Percentiles rank a stretch among this genome's conserved stretches.
phyloP scores from a whole-genome alignment of 441 rosid species.

The Gossypium aridum region DNA sequence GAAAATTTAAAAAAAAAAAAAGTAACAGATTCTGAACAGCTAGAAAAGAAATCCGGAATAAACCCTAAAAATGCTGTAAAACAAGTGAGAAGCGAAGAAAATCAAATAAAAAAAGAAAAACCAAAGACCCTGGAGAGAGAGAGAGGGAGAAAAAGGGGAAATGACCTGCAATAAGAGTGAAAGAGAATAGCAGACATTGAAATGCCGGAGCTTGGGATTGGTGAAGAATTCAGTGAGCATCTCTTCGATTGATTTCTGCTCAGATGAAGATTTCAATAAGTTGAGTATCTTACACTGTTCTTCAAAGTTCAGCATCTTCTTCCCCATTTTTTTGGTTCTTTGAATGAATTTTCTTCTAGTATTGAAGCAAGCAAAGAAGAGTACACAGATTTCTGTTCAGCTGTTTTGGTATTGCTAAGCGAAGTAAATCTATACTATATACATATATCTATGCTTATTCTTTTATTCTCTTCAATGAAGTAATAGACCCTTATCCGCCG shows the following conservation, averaged over 20 bases:
- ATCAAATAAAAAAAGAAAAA: not conserved
- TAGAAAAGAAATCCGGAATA: not conserved
- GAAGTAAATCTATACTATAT: no score
- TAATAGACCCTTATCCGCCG: no score
- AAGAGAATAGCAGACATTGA: slow-evolving; percentile 56
- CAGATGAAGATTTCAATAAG: slow-evolving; percentile 54
- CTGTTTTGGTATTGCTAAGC: no score
- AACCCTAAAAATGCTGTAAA: not conserved
- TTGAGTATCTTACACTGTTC: slow-evolving; percentile 14
- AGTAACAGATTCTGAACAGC: not conserved
- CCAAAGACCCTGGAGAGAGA: not conserved
- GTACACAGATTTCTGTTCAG: not conserved
- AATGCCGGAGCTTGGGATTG: slow-evolving; percentile 50
- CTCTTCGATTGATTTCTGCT: slow-evolving; percentile 51
- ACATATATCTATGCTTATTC: no score
- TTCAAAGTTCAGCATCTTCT: slow-evolving; percentile 12
- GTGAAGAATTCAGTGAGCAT: slow-evolving; percentile 42
- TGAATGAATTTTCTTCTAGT: not conserved
- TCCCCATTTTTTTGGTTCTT: slow-evolving; percentile 2
- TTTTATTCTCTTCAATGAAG: no score
- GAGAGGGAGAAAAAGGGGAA: not conserved
- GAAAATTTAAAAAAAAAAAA: not conserved
- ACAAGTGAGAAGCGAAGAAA: not conserved
- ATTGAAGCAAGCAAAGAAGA: not conserved
- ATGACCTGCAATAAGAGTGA: slow-evolving; percentile 52